phyloP scores from a whole-genome alignment of 225 moss, liverwort and hornwort species.

The Pseudisothecium myosuroides region DNA sequence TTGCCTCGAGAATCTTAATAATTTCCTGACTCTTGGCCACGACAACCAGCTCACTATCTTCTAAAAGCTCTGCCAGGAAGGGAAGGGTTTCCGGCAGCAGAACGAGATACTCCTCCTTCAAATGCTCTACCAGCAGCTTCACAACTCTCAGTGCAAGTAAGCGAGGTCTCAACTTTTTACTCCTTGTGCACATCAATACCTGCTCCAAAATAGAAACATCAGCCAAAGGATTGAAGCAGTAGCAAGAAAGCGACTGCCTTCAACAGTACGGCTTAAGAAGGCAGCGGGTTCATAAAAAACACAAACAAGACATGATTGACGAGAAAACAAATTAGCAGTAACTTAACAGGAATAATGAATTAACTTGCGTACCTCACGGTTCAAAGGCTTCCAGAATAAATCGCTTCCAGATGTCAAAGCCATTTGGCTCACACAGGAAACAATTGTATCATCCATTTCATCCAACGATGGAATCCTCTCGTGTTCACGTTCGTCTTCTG shows the following conservation, averaged over 20 bases:
- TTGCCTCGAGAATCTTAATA: slow-evolving; percentile 70
- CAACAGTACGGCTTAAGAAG: neutral
- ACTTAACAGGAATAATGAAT: neutral
- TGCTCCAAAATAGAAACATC: slow-evolving; percentile 12
- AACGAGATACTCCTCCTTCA: slow-evolving; percentile 94
- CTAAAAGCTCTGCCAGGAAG: slow-evolving; percentile 86
- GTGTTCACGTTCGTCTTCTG: neutral
- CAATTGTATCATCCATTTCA: slow-evolving; percentile 75
- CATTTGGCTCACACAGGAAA: slow-evolving; percentile 90
- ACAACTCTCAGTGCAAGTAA: slow-evolving; percentile 68
- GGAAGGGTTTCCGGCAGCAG: slow-evolving; percentile 85
- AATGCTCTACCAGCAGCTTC: slow-evolving; percentile 65
- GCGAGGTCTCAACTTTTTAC: slow-evolving; percentile 53
- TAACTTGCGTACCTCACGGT: slow-evolving; percentile 62
- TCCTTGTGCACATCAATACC: slow-evolving; percentile 88
- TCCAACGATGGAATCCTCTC: slow-evolving; percentile 27
- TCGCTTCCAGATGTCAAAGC: slow-evolving; percentile 92
- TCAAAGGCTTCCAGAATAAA: slow-evolving; percentile 94
- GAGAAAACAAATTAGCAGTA: neutral
- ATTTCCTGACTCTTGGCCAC: slow-evolving; percentile 84
- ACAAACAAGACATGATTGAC: neutral
- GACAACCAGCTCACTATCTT: slow-evolving; percentile 65
- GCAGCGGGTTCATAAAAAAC: neutral
- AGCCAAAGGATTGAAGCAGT: neutral
- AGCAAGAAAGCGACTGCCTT: neutral